Base-by-base conservation (phyloP, 352 stramenopile species). In the Phytophthora quininea region DNA sequence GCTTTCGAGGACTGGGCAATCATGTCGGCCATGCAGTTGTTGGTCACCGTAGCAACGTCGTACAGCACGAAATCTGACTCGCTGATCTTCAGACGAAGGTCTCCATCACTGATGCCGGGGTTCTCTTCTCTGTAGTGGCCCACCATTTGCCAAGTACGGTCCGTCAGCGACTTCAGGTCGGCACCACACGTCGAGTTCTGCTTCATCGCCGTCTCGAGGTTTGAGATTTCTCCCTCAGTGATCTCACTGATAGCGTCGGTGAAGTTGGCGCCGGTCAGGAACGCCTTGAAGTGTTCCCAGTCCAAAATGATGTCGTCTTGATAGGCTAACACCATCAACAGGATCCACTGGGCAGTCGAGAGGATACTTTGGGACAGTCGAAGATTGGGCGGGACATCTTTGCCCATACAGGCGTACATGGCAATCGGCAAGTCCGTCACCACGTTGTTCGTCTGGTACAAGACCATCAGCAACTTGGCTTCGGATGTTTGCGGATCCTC, bases 381-480 rank as follows among this genome's bases (percentile, higher is more conserved):
- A 1, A 68, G 53, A 19, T 10, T 57, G 31, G 14, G 27, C 1
- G 52, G 60, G 19, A 68, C 38, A 7, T 29, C 45, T 15, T 54
- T 42, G 14, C 61, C 53, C 3, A 49, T 27, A 46, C 53, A 62
- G 30, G 12, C 61, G 62, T 24, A 57, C 62, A 62, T 62, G 2
- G 52, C 61, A 33, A 62, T 68, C 1, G 61, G 61, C 4, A 68
- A 62, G 24, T 68, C 61, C 1, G 61, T 68, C 52, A 68, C 61
- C 1, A 68, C 52, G 12, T 62, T 62, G 67, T 86, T 70, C 27
- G 72, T 78, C 56, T 86, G 79, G 54, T 51, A 55, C 7, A 86
- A 50, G 37, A 81, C 29, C 11, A 64, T 69, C 33, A 67, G 71
- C 58, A 70, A 3, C 45, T 86, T 67, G 12, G 68, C 60, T 38